Percentiles rank a stretch among this genome's conserved stretches.
Evolutionary conservation across 1,284 basidiomycete species (phyloP).

Genomic region (Fomitopsis schrenkii): DNA sequence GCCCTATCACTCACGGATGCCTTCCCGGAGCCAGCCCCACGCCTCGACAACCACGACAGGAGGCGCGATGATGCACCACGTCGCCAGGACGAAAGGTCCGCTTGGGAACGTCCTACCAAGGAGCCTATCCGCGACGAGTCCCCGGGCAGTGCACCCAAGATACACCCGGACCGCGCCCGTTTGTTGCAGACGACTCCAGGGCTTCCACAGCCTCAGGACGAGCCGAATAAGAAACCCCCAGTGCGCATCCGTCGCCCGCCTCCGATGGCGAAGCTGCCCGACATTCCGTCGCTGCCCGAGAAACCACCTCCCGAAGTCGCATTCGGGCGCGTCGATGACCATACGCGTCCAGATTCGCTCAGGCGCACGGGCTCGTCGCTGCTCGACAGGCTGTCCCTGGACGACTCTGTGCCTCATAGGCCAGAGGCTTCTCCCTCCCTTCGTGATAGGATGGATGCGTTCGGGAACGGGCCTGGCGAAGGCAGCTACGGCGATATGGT

Average conservation of each 20-base stretch:
- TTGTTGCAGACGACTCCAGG: not conserved
- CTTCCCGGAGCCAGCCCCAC: slow-evolving; percentile 6
- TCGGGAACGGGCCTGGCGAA: slow-evolving; percentile 32
- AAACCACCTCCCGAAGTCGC: not conserved
- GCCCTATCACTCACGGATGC: slow-evolving; percentile 4
- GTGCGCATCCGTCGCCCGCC: slow-evolving; percentile 12
- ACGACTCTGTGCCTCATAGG: slow-evolving; percentile 7
- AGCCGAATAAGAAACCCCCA: slow-evolving; percentile 6
- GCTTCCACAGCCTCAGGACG: not conserved
- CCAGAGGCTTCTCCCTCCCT: slow-evolving; percentile 24
- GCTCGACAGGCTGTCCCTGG: no score
- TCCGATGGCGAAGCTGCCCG: not conserved
- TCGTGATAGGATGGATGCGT: slow-evolving; percentile 37
- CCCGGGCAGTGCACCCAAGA: not conserved
- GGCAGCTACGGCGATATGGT: not conserved
- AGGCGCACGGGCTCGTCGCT: no score
- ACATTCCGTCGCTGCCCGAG: not conserved
- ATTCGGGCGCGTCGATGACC: no score
- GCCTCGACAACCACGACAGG: slow-evolving; percentile 4
- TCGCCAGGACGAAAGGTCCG: not conserved
- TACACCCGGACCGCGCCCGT: no score
- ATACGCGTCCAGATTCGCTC: no score
- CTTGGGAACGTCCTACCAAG: not conserved
- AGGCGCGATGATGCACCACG: slow-evolving; percentile 2
- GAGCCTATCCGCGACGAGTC: not conserved